Conservation (phyloP, 192 early-diverging fungal species). For the Polychytrium aggregatum region DNA sequence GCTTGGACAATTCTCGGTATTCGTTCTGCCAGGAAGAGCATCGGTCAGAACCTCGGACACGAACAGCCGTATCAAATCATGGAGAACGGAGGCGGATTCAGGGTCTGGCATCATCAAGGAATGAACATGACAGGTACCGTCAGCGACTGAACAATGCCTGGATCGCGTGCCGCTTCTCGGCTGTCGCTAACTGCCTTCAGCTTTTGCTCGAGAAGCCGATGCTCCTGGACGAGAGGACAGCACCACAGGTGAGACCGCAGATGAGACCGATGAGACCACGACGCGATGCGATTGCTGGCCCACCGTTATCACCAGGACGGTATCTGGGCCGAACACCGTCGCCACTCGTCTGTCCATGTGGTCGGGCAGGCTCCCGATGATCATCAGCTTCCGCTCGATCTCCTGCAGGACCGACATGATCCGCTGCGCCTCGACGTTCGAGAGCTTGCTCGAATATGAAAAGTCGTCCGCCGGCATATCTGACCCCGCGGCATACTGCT, state of each 20-base stretch:
- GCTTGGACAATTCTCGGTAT: conserved; percentile 20
- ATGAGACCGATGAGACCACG: too few species aligned
- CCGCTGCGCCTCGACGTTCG: conserved; percentile 41
- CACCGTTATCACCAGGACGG: conserved; percentile 23
- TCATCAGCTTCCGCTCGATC: conserved; percentile 30
- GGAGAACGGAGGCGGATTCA: too few species aligned
- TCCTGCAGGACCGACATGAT: conserved; percentile 47
- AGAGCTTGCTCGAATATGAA: conserved; percentile 31
- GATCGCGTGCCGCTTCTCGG: conserved; percentile 1
- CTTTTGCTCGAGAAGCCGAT: conserved; percentile 26
- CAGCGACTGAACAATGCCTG: conserved; percentile 1
- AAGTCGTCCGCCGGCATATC: conserved; percentile 10
- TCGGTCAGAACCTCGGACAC: neutral
- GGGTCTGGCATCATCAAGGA: too few species aligned
- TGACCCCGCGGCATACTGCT: too few species aligned
- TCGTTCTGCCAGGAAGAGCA: conserved; percentile 19
- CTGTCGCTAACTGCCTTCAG: conserved; percentile 25
- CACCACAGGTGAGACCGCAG: neutral
- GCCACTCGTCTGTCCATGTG: conserved; percentile 25
- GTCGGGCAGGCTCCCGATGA: conserved; percentile 37
- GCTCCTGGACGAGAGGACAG: conserved; percentile 15
- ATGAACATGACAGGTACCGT: too few species aligned
- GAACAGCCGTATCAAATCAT: neutral
- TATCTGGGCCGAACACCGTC: conserved; percentile 29
- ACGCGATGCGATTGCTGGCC: too few species aligned